Evolutionary conservation across 495 filamentous ascomycete species (phyloP), one percentile per base, ranked within the genome.

Genomic region (Pseudevernia furfuracea): DNA sequence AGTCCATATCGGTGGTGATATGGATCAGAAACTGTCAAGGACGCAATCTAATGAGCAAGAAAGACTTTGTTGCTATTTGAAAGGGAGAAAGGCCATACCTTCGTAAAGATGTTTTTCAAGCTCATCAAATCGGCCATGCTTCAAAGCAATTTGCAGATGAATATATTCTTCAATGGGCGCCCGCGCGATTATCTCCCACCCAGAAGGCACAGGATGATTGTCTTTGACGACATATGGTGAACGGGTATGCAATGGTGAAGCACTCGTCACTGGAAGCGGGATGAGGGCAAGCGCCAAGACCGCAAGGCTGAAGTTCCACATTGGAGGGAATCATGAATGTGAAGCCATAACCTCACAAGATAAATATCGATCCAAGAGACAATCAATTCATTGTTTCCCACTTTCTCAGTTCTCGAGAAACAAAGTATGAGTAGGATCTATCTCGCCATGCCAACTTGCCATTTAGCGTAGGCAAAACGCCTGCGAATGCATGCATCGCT

Each of bases 61-160:
- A 52, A 23, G 19, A 52, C 48, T 4, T n/a, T 7, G 21, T 1
- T 7, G 19, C 28, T 12, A 52, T n/a, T 8, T n/a, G 17, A 52
- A 25, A n/a, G 48, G 3, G 17, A 52, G 48, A 4, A 52, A 52
- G 15, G 48, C 48, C 48, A n/a, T 52, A 52, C 48, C 48, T 52
- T 52, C 48, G 48, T 52, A 52, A 25, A 52, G 48, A 52, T 52
- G 48, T 52, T 25, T 52, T 52, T 52, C 48, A 52, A 52, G 48
- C 28, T 52, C 48, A 52, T 52, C 48, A 52, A 52, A 52, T 52
- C 48, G 48, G 48, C 48, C 48, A 6, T 52, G 48, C 48, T 52
- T 52, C 28, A 52, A 1, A 52, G 21, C 48, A n/a, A 52, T 52
- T 12, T 52, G 48, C 48, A 52, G 19, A 52, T 52, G 1, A 23